Conservation (phyloP, 2,329 filamentous ascomycete species). For the Alternaria sp. region DNA sequence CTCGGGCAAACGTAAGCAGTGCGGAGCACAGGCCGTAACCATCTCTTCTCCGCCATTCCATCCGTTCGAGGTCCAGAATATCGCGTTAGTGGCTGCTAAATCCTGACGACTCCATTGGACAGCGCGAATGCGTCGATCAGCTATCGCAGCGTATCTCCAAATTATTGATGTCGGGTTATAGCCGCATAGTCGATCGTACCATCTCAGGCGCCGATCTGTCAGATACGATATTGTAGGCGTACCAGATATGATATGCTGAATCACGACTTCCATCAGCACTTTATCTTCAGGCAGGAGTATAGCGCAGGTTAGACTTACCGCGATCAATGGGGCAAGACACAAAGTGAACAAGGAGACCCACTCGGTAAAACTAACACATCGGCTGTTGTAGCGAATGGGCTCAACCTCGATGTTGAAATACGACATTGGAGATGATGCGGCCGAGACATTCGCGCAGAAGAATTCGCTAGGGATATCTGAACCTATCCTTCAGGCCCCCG, state of each 20-base stretch:
- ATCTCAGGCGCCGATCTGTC: slow-evolving; percentile 21
- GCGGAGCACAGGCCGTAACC: background rate
- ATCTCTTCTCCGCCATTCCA: slow-evolving; percentile 46
- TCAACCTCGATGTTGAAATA: background rate
- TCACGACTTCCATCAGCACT: background rate
- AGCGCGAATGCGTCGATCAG: slow-evolving; percentile 42
- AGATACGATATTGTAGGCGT: slow-evolving; percentile 30
- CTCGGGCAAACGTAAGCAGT: slow-evolving; percentile 7
- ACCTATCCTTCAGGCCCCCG: background rate
- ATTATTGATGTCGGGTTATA: slow-evolving; percentile 50
- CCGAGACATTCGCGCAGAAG: background rate
- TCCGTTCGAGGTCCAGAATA: slow-evolving; percentile 44
- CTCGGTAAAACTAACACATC: slow-evolving; percentile 28
- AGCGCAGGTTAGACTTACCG: slow-evolving; percentile 1
- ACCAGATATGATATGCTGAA: slow-evolving; percentile 34
- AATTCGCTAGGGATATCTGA: background rate
- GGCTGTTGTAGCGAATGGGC: slow-evolving; percentile 10
- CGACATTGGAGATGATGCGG: background rate
- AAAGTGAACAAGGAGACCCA: slow-evolving; percentile 42
- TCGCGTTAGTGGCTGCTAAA: slow-evolving; percentile 42
- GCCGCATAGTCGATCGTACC: slow-evolving; percentile 38
- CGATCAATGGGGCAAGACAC: slow-evolving; percentile 42
- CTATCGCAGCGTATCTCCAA: slow-evolving; percentile 48
- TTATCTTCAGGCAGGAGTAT: background rate
- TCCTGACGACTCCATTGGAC: slow-evolving; percentile 33